Evolutionary conservation across 169 alveolate species (phyloP), one percentile per base, ranked within the genome.

Genomic region (Cyclospora cayetanensis): DNA sequence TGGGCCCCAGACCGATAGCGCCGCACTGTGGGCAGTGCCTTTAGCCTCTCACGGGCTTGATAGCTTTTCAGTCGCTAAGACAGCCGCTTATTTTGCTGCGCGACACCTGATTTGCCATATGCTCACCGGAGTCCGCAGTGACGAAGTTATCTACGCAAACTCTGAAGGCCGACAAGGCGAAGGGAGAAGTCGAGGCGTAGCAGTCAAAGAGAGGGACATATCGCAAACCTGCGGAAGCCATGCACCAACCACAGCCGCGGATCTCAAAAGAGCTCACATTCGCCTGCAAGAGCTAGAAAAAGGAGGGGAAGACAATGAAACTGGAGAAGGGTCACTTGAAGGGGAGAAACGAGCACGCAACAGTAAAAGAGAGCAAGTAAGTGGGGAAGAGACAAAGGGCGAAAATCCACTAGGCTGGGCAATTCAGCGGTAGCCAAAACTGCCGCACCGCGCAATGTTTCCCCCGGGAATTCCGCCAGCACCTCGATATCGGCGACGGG

Each of bases 141-240:
- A 90, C 93, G 46, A 35, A 90, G 65, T 12, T 31, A 43, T 74
- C 93, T 29, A 85, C 79, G 70, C 83, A 25, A 37, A 90, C 83
- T 18, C 90, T n/a, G 76, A 74, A 90, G 2, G 70, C 93, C 11
- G 89, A 50, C 34, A 2, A 65, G 4, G 35, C 4, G 74, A 66
- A 84, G 35, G 84, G 90, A 34, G n/a, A 80, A 37, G 42, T n/a
- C 31, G 37, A 20, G 84, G 53, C 12, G 88, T 93, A 97, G 92
- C 95, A 97, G 76, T 95, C 96, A 92, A 98, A 99, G 41, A 98
- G 96, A 2, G 99, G 99, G 68, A 94, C 95, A 94, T 98, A 97
- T 52, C 95, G 96, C 74, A 90, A 93, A 37, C 99, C 99, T 37
- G 91, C 52, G 60, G 18, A 9, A 50, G 60, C 9, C 25, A 50